These are phyloP conservation scores for Dipteronia sinensis DNA, from an alignment of 345 rosid species.

Conservation along the genomic window DNA sequence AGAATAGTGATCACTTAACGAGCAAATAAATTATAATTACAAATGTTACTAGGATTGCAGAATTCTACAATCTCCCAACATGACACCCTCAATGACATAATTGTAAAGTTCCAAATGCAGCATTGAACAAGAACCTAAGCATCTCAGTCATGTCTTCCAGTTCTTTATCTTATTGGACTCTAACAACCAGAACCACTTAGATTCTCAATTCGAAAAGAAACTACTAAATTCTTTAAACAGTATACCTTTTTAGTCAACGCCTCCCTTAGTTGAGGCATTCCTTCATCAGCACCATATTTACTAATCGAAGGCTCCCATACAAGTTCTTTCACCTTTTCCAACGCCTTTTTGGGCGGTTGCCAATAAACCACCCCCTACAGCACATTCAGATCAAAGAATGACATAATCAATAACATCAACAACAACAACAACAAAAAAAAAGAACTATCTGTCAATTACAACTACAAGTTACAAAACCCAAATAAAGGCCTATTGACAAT, in stretches of 20 bases:
- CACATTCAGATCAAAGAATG: slow-evolving; percentile 17
- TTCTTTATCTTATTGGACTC: slow-evolving; percentile 12
- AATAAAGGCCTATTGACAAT: slow-evolving; percentile 9
- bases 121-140: slow-evolving; percentile 1
- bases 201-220: slow-evolving; percentile 4
- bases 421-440: no score
- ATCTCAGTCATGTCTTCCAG: slow-evolving; percentile 5
- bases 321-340: slow-evolving; percentile 77
- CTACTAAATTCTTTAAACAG: neutral
- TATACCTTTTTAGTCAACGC: slow-evolving; percentile 72
- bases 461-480: neutral
- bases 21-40: neutral
- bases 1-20: neutral
- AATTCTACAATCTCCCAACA: neutral
- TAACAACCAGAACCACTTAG: slow-evolving; percentile 4
- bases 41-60: neutral
- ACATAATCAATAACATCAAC: slow-evolving; percentile 12
- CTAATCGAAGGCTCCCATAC: slow-evolving; percentile 76
- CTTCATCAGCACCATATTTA: slow-evolving; percentile 92
- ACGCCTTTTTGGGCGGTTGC: slow-evolving; percentile 85
- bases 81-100: neutral
- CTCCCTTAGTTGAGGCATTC: slow-evolving; percentile 70
- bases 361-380: slow-evolving; percentile 87
- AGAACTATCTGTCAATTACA: neutral
- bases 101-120: slow-evolving; percentile 7